Conservation (phyloP, 2,329 filamentous ascomycete species). For the Monosporascus sp. region DNA sequence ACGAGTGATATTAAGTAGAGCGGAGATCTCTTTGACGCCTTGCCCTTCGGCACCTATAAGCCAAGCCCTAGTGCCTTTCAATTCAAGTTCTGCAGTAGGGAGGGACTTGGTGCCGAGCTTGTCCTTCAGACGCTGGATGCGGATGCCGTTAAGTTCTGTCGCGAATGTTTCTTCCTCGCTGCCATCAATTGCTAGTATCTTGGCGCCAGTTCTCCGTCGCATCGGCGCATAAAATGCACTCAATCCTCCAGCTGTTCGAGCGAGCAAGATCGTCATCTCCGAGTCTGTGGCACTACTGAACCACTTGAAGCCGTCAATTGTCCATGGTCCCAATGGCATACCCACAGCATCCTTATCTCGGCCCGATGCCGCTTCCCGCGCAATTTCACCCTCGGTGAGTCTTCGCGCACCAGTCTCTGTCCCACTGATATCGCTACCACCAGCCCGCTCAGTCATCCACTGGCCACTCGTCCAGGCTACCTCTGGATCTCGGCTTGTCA, state of each 20-base stretch:
- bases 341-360: slow-evolving; percentile 10
- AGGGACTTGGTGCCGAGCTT: slow-evolving; percentile 59
- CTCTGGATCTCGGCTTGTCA: slow-evolving; percentile 37
- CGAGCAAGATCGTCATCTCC: slow-evolving; percentile 52
- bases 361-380: slow-evolving; percentile 13
- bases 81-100: slow-evolving; percentile 57
- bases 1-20: slow-evolving; percentile 45
- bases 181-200: too few relatives aligned
- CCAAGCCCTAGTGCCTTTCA: slow-evolving; percentile 44
- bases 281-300: slow-evolving; percentile 59
- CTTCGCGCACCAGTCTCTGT: slow-evolving; percentile 48
- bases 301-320: slow-evolving; percentile 57
- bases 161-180: background rate
- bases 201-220: slow-evolving; percentile 4
- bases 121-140: slow-evolving; percentile 54
- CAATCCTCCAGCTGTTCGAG: slow-evolving; percentile 42
- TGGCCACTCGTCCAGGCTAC: slow-evolving; percentile 55
- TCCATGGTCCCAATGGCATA: slow-evolving; percentile 30
- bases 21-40: slow-evolving; percentile 54
- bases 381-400: slow-evolving; percentile 6
- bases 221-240: slow-evolving; percentile 53
- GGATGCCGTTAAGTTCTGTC: slow-evolving; percentile 49
- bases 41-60: slow-evolving; percentile 52
- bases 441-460: slow-evolving; percentile 58
- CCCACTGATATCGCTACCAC: slow-evolving; percentile 52